Evolutionary conservation across 106 monocot species (phyloP).

Genomic region (Acorus calamus): DNA sequence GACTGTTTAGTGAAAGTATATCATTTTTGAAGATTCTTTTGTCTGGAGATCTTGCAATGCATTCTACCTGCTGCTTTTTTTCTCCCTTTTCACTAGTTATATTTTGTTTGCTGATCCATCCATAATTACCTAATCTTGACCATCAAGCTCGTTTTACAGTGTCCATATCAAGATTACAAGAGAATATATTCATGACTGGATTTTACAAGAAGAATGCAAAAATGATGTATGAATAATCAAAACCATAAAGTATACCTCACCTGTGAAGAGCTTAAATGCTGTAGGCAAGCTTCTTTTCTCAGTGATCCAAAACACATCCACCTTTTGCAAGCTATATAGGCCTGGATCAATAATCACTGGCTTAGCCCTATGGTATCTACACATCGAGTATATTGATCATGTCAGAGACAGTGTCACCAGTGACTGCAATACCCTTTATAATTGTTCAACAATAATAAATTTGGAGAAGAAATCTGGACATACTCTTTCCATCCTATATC

Average conservation of each 20-base stretch:
- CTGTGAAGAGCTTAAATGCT: constrained; percentile 72
- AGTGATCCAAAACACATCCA: constrained; percentile 54
- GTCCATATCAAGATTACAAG: too few relatives aligned
- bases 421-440: too few relatives aligned
- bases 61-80: too few relatives aligned
- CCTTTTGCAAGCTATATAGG: constrained; percentile 51
- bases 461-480: not conserved
- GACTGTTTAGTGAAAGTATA: too few relatives aligned
- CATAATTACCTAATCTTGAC: too few relatives aligned
- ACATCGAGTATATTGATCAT: not conserved
- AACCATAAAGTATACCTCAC: constrained; percentile 11
- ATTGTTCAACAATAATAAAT: too few relatives aligned
- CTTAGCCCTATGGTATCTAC: constrained; percentile 52
- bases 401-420: too few relatives aligned
- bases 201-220: not conserved
- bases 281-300: constrained; percentile 59
- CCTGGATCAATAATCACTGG: constrained; percentile 67
- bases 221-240: constrained; percentile 12
- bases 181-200: not conserved
- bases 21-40: too few relatives aligned
- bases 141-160: too few relatives aligned
- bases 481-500: constrained; percentile 63
- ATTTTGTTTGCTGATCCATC: too few relatives aligned
- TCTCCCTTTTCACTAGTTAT: too few relatives aligned
- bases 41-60: too few relatives aligned